A percentile compares a stretch with the other conserved stretches of the same genome.
Conservation (phyloP, 2,329 filamentous ascomycete species). For the Talaromyces sp. region DNA sequence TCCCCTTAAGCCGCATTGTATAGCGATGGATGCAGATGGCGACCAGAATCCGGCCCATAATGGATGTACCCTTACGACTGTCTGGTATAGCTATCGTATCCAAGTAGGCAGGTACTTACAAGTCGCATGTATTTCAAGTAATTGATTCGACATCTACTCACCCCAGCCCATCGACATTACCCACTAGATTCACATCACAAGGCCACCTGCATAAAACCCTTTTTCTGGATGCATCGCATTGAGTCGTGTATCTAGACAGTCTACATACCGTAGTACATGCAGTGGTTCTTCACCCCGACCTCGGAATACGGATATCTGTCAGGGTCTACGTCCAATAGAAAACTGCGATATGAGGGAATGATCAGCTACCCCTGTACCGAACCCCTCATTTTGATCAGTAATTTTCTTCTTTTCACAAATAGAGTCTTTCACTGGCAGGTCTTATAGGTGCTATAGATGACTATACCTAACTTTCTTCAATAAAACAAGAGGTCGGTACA, state of each 20-base stretch:
- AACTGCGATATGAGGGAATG: neutral
- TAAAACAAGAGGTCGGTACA: neutral
- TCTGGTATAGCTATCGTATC: neutral
- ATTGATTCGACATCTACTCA: neutral
- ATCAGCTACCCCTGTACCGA: slow-evolving; percentile 4
- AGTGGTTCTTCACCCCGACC: neutral
- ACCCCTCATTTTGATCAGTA: neutral
- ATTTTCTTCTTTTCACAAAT: neutral
- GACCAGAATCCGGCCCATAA: slow-evolving; percentile 1
- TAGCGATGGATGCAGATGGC: neutral
- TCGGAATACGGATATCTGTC: neutral
- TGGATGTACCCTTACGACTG: neutral
- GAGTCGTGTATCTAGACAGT: neutral
- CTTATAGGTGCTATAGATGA: neutral
- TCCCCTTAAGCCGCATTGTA: slow-evolving; percentile 3
- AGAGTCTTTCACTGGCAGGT: neutral
- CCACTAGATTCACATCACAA: neutral
- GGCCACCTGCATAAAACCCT: neutral
- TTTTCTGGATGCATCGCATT: neutral
- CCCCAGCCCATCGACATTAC: neutral
- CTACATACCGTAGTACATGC: neutral
- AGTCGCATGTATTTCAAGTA: neutral
- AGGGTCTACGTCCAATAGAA: neutral
- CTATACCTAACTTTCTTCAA: neutral
- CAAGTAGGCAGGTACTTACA: neutral